phyloP scores from a whole-genome alignment of 2,329 filamentous ascomycete genomes.

The Corniculantispora saksenae region DNA sequence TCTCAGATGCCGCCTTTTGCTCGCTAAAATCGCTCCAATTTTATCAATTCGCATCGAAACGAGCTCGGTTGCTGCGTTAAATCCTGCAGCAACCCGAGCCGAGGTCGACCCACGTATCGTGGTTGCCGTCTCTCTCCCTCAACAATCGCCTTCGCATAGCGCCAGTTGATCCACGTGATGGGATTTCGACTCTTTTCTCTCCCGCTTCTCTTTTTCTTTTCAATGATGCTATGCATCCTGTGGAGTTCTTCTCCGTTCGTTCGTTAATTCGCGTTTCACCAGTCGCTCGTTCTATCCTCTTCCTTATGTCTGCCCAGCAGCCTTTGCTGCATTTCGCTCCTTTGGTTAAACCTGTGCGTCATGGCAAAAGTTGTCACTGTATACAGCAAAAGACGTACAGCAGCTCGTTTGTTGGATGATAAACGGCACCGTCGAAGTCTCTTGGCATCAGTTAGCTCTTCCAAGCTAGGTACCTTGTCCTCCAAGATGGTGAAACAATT shows the following conservation, averaged over 20 bases:
- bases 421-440: background rate
- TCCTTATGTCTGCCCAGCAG: background rate
- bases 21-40: background rate
- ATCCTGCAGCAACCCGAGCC: slow-evolving; percentile 1
- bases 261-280: slow-evolving; percentile 1
- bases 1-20: background rate
- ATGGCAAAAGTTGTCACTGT: slow-evolving; percentile 9
- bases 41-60: background rate
- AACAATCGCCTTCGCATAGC: slow-evolving; percentile 2
- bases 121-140: background rate
- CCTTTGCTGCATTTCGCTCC: slow-evolving; percentile 9
- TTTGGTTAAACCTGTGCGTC: slow-evolving; percentile 8
- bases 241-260: slow-evolving; percentile 9
- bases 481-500: background rate
- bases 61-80: background rate
- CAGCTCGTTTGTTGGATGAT: slow-evolving; percentile 4
- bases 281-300: slow-evolving; percentile 9
- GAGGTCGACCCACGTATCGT: background rate
- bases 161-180: slow-evolving; percentile 3
- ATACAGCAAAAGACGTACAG: slow-evolving; percentile 6
- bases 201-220: background rate
- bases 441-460: background rate
- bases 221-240: slow-evolving; percentile 2
- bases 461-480: background rate
- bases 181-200: background rate